These are phyloP conservation scores for Catenaria anguillulae DNA, from an alignment of 371 early-diverging fungal genomes.

Conservation along the genomic window DNA sequence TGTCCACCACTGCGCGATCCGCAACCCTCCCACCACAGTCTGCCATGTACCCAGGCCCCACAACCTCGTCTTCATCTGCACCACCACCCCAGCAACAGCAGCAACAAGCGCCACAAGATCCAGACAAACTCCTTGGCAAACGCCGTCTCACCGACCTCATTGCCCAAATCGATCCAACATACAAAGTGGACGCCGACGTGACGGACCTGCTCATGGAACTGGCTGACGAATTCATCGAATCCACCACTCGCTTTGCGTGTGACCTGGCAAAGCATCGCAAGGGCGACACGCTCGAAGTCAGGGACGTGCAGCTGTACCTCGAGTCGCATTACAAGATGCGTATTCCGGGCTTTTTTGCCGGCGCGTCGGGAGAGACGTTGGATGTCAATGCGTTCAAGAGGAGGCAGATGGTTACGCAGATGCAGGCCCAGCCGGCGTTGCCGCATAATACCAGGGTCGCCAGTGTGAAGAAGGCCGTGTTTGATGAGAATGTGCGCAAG, in stretches of 20 bases:
- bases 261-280: conserved; percentile 81
- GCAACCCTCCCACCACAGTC: no score
- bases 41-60: no score
- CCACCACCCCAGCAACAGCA: no score
- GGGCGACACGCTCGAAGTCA: conserved; percentile 65
- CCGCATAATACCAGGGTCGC: background rate
- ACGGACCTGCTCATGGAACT: conserved; percentile 75
- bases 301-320: conserved; percentile 79
- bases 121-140: no score
- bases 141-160: conserved; percentile 79
- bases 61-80: no score
- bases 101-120: no score
- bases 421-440: background rate
- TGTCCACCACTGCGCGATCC: no score
- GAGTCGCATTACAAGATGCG: conserved; percentile 78
- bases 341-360: conserved; percentile 56
- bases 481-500: conserved; percentile 2
- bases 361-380: background rate
- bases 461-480: conserved; percentile 4
- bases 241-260: conserved; percentile 68
- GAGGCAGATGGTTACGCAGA: no score
- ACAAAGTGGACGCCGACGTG: conserved; percentile 72
- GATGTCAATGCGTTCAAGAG: background rate
- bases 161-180: conserved; percentile 68
- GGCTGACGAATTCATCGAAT: conserved; percentile 85